Evolutionary conservation across 768 basidiomycete species (phyloP), one percentile per base, ranked within the genome.

Genomic region (Tulasnella sp.): DNA sequence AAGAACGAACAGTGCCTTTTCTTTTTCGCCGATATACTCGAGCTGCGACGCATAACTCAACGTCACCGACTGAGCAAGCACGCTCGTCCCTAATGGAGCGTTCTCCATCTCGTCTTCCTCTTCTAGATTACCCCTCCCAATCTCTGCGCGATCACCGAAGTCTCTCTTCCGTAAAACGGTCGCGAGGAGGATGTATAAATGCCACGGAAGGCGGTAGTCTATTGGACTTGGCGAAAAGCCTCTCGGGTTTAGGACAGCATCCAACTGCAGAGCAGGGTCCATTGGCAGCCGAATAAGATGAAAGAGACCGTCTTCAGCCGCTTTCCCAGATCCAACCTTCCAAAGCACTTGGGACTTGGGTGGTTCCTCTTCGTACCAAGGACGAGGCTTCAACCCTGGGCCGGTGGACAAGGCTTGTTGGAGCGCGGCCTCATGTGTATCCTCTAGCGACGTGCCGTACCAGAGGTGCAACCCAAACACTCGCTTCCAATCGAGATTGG

Each of bases 401-500:
- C 80, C 44, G 1, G 83, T 51, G 83, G 92, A 97, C 0, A 88
- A 57, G 20, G 55, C 55, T n/a, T 57, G 84, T 15, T 87, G 83
- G 81, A 94, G 91, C 0, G 91, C 91, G 61, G 92, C 88, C 2
- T 89, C 86, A 78, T 95, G 89, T 5, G 93, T 86, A 3, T 91
- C 88, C 44, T 84, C 84, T 72, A 85, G 82, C 7, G 90, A 87
- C 61, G 91, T 88, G 0, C 90, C 90, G 83, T 91, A 98, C 98
- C 98, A 99, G 42, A 99, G 85, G 79, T 91, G 91, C 67, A 98
- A 85, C 2, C 94, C 98, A 82, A 99, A 93, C 0, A 91, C 91
- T 26, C 95, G 90, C 83, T 95, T 96, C 98, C 98, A 99, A 83
- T 98, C 96, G 75, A 98, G 84, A 0, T 90, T 86, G 5, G 98